phyloP scores from a whole-genome alignment of 1,284 basidiomycete species.

The Schizophyllum amplum region DNA sequence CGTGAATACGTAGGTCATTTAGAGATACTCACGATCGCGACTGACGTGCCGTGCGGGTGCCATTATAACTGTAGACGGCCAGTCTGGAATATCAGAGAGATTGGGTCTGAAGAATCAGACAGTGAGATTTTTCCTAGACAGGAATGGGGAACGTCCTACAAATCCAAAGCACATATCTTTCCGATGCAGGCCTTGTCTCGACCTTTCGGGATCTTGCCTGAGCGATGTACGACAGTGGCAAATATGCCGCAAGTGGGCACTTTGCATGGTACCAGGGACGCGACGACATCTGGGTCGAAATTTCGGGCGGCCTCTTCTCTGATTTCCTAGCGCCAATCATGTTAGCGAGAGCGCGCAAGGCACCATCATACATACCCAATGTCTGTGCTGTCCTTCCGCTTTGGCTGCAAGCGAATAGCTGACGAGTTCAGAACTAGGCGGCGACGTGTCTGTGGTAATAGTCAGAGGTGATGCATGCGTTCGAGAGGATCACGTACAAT shows the following conservation, averaged over 20 bases:
- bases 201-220: not conserved
- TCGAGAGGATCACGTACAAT: conserved; percentile 37
- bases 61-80: not conserved
- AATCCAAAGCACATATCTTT: not conserved
- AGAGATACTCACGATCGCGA: not conserved
- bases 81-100: not conserved
- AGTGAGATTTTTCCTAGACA: not conserved
- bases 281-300: not conserved
- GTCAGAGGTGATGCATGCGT: conserved; percentile 6
- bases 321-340: not conserved
- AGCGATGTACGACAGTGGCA: not conserved
- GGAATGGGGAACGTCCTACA: not conserved
- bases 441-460: conserved; percentile 32
- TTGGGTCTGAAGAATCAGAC: not conserved
- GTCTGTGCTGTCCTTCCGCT: not conserved
- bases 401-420: conserved; percentile 22
- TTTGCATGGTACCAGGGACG: not conserved
- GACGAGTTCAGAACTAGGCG: conserved; percentile 39
- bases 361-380: not conserved
- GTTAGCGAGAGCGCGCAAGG: not conserved
- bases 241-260: not conserved
- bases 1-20: not conserved
- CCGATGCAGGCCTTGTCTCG: not conserved
- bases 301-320: not conserved
- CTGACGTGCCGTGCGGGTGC: not conserved